phyloP scores from a whole-genome alignment of 2,329 filamentous ascomycete genomes.

The Diplodia sapinea region DNA sequence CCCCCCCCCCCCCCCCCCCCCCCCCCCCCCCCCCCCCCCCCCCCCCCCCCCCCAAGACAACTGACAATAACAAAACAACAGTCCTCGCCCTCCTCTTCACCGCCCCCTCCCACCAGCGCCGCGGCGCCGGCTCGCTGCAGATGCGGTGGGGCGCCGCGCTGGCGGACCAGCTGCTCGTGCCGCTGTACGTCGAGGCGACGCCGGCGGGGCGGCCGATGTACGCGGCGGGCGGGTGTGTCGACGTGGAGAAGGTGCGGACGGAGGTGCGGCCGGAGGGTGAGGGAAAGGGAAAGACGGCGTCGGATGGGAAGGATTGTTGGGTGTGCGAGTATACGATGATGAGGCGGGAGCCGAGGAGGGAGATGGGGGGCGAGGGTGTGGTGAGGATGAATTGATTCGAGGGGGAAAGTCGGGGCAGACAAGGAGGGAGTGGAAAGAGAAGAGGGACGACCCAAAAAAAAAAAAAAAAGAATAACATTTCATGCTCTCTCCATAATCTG shows the following conservation, averaged over 20 bases:
- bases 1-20: too few species aligned
- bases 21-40: too few species aligned
- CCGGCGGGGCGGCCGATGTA: slow-evolving; percentile 16
- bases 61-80: slow-evolving; percentile 1
- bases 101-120: slow-evolving; percentile 33
- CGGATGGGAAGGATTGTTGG: neutral
- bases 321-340: slow-evolving; percentile 24
- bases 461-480: neutral
- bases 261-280: neutral
- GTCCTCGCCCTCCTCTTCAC: slow-evolving; percentile 36
- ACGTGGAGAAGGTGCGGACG: slow-evolving; percentile 9
- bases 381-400: neutral
- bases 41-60: too few species aligned
- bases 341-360: slow-evolving; percentile 8
- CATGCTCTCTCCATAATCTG: neutral
- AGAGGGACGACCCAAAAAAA: neutral
- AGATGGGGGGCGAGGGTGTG: neutral
- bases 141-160: slow-evolving; percentile 34
- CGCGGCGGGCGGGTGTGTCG: neutral
- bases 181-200: slow-evolving; percentile 24
- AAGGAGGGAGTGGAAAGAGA: too few species aligned
- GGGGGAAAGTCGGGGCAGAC: neutral
- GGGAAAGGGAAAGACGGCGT: neutral
- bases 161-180: slow-evolving; percentile 32
- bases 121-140: slow-evolving; percentile 34